Conservation (phyloP, 768 basidiomycete genomes). For the Tulasnella sp. region DNA sequence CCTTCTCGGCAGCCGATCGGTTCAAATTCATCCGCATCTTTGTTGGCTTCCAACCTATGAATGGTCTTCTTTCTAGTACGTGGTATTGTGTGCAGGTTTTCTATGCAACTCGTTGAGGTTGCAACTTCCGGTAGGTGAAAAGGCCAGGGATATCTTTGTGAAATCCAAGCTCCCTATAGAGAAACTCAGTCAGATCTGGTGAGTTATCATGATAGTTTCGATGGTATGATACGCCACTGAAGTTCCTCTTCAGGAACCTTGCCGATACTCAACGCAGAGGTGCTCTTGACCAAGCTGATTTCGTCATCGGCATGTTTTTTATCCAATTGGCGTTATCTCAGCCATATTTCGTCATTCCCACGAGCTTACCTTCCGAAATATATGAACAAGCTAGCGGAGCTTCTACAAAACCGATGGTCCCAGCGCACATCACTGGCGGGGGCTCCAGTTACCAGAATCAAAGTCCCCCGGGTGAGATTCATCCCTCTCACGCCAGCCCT, state of each 20-base stretch:
- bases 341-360: conserved; percentile 59
- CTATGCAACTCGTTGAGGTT: background rate
- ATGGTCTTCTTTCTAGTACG: conserved; percentile 67
- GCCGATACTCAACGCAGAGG: conserved; percentile 94
- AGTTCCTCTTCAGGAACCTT: conserved; percentile 53
- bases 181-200: conserved; percentile 90
- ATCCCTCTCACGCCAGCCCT: conserved; percentile 39
- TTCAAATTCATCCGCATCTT: conserved; percentile 77
- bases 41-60: conserved; percentile 53
- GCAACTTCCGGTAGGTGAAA: conserved; percentile 46
- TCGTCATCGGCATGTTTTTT: conserved; percentile 91
- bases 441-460: background rate
- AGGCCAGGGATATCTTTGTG: conserved; percentile 82
- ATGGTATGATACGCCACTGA: background rate
- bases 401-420: background rate
- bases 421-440: conserved; percentile 4
- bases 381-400: conserved; percentile 61
- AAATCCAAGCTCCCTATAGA: conserved; percentile 83
- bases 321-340: conserved; percentile 88
- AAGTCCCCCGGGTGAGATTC: background rate
- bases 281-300: conserved; percentile 78
- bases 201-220: background rate
- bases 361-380: conserved; percentile 67
- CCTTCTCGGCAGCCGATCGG: conserved; percentile 68
- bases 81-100: background rate